Conservation (phyloP, 768 basidiomycete genomes). For the Dendrothele bispora region DNA sequence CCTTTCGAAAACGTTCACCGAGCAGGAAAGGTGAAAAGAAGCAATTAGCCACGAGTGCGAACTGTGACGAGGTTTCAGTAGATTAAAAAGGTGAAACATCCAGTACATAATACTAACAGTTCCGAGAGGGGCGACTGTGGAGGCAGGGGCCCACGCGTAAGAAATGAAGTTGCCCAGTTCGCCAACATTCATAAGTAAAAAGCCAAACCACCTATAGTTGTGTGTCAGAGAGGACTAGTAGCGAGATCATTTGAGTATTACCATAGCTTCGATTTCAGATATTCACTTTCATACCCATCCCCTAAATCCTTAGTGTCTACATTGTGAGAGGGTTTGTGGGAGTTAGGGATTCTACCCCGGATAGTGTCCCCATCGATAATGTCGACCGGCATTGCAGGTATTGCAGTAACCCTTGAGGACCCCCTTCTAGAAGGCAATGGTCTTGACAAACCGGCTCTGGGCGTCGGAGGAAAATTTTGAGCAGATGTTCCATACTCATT, state of each 20-base stretch:
- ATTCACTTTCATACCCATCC: constrained; percentile 63
- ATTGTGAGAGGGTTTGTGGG: constrained; percentile 18
- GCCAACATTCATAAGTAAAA: constrained; percentile 86
- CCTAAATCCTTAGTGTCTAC: constrained; percentile 15
- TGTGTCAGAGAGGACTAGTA: neutral
- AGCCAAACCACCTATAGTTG: constrained; percentile 78
- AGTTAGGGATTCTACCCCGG: constrained; percentile 21
- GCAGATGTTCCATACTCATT: no score
- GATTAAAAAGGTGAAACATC: constrained; percentile 5
- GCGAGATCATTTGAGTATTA: no score
- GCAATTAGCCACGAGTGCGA: constrained; percentile 94
- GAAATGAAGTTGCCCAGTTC: constrained; percentile 90
- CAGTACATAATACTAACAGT: constrained; percentile 56
- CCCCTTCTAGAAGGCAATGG: neutral
- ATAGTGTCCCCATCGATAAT: constrained; percentile 38
- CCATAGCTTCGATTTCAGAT: constrained; percentile 86
- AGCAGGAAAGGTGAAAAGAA: constrained; percentile 88
- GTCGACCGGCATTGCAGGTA: constrained; percentile 37
- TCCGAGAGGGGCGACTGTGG: constrained; percentile 94
- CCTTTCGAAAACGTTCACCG: constrained; percentile 79
- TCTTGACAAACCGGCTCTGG: neutral
- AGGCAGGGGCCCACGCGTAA: constrained; percentile 88
- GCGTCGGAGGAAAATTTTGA: neutral
- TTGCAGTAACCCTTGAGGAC: constrained; percentile 22
- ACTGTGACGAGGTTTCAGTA: constrained; percentile 37